Conservation (phyloP, 495 filamentous ascomycete species). For the Staphylotrichum longicolle region DNA sequence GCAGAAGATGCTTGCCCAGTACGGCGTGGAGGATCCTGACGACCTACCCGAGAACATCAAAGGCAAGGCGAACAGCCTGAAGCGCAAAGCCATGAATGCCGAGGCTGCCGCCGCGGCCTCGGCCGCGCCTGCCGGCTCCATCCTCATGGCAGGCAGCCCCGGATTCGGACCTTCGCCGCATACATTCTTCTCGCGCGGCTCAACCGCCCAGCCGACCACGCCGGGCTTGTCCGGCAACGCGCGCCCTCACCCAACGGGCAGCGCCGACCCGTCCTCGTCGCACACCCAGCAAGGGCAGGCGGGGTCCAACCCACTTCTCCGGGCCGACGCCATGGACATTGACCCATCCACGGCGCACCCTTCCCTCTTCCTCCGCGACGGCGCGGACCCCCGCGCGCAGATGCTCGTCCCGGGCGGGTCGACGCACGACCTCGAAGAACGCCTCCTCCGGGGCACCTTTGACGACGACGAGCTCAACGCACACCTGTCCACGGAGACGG, state of each 20-base stretch:
- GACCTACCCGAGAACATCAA: conserved; percentile 79
- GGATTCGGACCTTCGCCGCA: conserved; percentile 32
- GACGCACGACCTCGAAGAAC: conserved; percentile 42
- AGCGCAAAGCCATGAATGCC: conserved; percentile 54
- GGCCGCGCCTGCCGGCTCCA: conserved; percentile 15
- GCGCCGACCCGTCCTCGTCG: conserved; percentile 29
- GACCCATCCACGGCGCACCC: conserved; percentile 33
- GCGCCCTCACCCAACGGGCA: conserved; percentile 33
- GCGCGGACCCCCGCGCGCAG: conserved; percentile 33
- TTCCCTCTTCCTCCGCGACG: conserved; percentile 39
- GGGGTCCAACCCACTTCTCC: conserved; percentile 19
- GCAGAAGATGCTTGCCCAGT: conserved; percentile 88
- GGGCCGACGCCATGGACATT: conserved; percentile 36
- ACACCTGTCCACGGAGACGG: conserved; percentile 32
- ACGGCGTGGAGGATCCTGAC: conserved; percentile 82
- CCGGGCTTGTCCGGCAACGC: conserved; percentile 37
- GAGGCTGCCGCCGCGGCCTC: conserved; percentile 41
- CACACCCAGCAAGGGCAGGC: conserved; percentile 34
- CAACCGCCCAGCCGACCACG: conserved; percentile 41
- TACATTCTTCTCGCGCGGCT: conserved; percentile 39
- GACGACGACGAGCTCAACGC: conserved; percentile 34
- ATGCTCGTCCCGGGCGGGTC: conserved; percentile 33
- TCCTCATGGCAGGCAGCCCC: conserved; percentile 34
- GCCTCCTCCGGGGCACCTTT: conserved; percentile 36
- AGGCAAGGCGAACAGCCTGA: conserved; percentile 66